These are phyloP conservation scores for Durio zibethinus DNA, from an alignment of 345 rosid species.

Conservation along the genomic window DNA sequence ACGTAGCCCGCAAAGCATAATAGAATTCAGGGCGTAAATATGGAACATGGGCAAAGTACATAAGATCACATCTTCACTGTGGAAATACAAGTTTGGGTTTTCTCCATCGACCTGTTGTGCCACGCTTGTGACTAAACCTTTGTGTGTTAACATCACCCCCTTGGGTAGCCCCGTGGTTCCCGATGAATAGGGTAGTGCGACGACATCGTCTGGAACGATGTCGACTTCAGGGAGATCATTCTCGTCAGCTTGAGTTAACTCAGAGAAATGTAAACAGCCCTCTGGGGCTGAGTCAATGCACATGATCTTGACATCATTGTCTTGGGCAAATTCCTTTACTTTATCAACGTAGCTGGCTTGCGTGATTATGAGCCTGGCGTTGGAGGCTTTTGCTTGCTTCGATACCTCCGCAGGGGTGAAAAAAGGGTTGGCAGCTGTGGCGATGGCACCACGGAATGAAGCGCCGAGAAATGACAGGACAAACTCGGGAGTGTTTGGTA, in stretches of 20 bases:
- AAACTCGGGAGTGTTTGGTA: constrained; percentile 68
- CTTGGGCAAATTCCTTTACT: constrained; percentile 35
- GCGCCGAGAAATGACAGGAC: constrained; percentile 76
- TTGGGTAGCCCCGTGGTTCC: constrained; percentile 95
- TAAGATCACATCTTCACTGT: constrained; percentile 63
- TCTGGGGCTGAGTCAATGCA: constrained; percentile 42
- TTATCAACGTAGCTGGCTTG: constrained; percentile 54
- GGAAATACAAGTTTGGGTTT: constrained; percentile 76
- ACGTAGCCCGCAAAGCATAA: constrained; percentile 69
- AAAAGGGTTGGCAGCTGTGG: constrained; percentile 82
- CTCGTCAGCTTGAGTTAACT: constrained; percentile 47
- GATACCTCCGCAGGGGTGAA: constrained; percentile 68
- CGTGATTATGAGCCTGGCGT: constrained; percentile 54
- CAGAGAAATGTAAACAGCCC: constrained; percentile 62
- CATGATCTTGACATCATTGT: constrained; percentile 33
- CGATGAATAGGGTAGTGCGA: constrained; percentile 88
- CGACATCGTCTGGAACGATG: constrained; percentile 61
- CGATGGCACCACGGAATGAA: constrained; percentile 57
- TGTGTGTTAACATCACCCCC: constrained; percentile 93
- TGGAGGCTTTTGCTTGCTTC: constrained; percentile 64
- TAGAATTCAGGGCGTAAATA: constrained; percentile 65
- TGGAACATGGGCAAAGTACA: constrained; percentile 83
- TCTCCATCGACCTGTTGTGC: constrained; percentile 96
- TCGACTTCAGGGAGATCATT: constrained; percentile 29
- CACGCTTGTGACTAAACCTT: constrained; percentile 67